phyloP scores from a whole-genome alignment of 495 filamentous ascomycete species.

The Tuber microsphaerosporum region DNA sequence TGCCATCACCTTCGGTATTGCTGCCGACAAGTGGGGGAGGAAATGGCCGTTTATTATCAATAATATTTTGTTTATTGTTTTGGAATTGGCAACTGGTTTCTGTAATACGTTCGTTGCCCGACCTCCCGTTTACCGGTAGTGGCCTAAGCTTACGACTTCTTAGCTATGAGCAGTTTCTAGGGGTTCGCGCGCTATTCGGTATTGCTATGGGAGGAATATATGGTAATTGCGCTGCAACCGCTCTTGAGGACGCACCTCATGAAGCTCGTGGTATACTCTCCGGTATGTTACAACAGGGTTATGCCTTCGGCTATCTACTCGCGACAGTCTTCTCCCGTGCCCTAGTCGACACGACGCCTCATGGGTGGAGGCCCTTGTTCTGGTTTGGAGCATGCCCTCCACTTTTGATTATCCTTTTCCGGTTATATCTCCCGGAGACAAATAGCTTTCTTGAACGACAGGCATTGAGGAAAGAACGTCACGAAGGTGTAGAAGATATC shows the following conservation, averaged over 20 bases:
- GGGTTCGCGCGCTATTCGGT: slow-evolving; percentile 59
- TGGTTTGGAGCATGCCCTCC: slow-evolving; percentile 60
- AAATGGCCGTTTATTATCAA: slow-evolving; percentile 77
- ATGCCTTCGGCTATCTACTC: slow-evolving; percentile 66
- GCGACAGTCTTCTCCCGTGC: slow-evolving; percentile 64
- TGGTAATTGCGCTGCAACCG: slow-evolving; percentile 45
- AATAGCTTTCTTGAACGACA: slow-evolving; percentile 60
- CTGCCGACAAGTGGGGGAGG: slow-evolving; percentile 64
- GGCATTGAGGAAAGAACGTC: slow-evolving; percentile 44
- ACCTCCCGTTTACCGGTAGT: neutral
- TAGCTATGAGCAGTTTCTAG: slow-evolving; percentile 63
- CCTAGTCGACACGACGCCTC: slow-evolving; percentile 45
- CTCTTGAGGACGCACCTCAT: slow-evolving; percentile 31
- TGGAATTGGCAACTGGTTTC: slow-evolving; percentile 61
- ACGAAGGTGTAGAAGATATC: slow-evolving; percentile 42
- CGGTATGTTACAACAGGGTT: slow-evolving; percentile 70
- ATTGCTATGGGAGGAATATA: slow-evolving; percentile 78
- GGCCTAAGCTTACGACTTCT: slow-evolving; percentile 42
- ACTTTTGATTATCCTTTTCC: slow-evolving; percentile 56
- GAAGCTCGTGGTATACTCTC: slow-evolving; percentile 67
- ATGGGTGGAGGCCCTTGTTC: slow-evolving; percentile 39
- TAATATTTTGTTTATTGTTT: slow-evolving; percentile 51
- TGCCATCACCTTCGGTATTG: slow-evolving; percentile 63
- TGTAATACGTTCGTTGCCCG: slow-evolving; percentile 26
- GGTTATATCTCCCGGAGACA: slow-evolving; percentile 64